Base-by-base conservation (phyloP, 1,139 yeast genomes). In the Suhomyces atakaporum region DNA sequence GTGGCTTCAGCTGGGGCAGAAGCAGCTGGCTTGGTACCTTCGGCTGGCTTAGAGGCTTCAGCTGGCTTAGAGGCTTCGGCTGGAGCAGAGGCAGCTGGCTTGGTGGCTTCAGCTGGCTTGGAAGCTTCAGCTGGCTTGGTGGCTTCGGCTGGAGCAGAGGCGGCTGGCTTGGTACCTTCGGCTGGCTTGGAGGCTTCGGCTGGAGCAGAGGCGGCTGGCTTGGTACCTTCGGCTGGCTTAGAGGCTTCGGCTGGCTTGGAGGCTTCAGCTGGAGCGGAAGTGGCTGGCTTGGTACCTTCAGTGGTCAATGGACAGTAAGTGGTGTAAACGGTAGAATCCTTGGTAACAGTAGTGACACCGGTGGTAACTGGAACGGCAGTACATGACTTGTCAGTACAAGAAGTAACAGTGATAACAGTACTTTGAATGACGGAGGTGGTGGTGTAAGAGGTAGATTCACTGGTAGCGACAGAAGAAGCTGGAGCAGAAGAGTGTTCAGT, bases 331-430 rank as follows among this genome's bases (percentile, higher is more conserved):
- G 55, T 52, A 25, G 38, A 27, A 18, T 36, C 35, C 18, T 43
- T 43, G 13, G 43, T 37, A 28, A 60, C 54, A 33, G 56, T 47
- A 31, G 58, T 43, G 18, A 58, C 44, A 16, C 66, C 69, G 8
- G 69, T 61, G 13, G 64, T 51, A 16, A 53, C 50, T 27, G 57
- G 43, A 27, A 49, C 33, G 20, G 25, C 36, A 29, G 47, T 15
- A 50, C 60, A 49, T 44, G 49, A 39, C 46, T 50, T 23, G 50
- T 47, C 45, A 39, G 43, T 32, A 33, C 62, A 45, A 2, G 44
- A 36, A 12, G 47, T 43, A 23, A 42, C 25, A 37, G 63, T 54
- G 33, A 60, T 42, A n/a, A 53, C 41, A 18, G 50, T 46, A 40
- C 59, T 50, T 25, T 44, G 33, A 16, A 44, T 34, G 26, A 33